Evolutionary conservation across 345 rosid species (phyloP), one percentile per base, ranked within the genome.

Genomic region (Carallia pectinifolia): DNA sequence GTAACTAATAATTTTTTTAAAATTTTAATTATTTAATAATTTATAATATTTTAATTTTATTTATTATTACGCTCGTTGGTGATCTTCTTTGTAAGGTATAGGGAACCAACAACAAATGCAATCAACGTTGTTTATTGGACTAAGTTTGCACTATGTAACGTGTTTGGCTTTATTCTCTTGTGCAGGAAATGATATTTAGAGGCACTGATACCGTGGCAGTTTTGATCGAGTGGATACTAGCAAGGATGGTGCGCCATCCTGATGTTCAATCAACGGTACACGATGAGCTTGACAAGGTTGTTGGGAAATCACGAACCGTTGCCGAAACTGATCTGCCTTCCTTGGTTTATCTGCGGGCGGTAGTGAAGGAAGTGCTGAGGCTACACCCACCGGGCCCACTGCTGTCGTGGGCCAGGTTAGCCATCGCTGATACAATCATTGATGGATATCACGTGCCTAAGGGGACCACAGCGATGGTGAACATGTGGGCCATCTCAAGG

Each of bases 311-410:
- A 38, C 66, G 87, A 40, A 77, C 78, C 72, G 89, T 90, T 1
- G 70, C 64, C 6, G 97, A 93, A 37, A 78, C 85, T 65, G 87
- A 90, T 70, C 37, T 87, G 1, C 60, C 59, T 19, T 64, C 77
- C 18, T 61, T 90, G 74, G 64, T 64, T 38, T 90, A 93, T 81
- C 87, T 93, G 1, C 79, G 74, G 73, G 98, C 97, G 30, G 81
- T 86, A 68, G 83, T 93, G 19, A 93, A 93, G 69, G 97, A 93
- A 72, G 91, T 88, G 0, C 58, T 93, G 74, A 85, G 98, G 83
- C 80, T 90, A 3, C 96, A 93, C 70, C 98, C 98, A 17, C 98
- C 98, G n/a, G 97, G 98, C 54, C 98, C 97, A 65, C 87, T 92
- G 6, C 84, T 92, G 1, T 92, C 98, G 5, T 92, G 98, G 98